Percentiles rank a stretch among this genome's conserved stretches.
Evolutionary conservation across 78 protist genomes (phyloP).

Genomic region (Emiliania huxleyi): DNA sequence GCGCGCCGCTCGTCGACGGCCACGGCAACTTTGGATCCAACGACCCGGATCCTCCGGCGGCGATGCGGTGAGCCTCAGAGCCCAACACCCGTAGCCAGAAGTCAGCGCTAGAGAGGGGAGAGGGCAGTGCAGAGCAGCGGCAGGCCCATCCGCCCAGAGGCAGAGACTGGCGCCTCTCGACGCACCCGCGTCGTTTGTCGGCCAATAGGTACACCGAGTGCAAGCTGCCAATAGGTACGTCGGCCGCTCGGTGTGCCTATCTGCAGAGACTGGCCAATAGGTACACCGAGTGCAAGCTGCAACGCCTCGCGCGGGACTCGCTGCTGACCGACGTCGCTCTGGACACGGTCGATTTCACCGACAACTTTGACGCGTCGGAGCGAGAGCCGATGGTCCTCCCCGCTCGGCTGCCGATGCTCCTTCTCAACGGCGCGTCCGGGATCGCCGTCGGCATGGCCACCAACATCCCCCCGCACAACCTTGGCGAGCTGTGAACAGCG

Average conservation of each 20-base stretch:
- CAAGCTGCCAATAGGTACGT: neutral
- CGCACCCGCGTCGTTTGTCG: no score
- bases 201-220: constrained; percentile 43
- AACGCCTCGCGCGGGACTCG: neutral
- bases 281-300: constrained; percentile 21
- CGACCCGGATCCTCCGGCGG: constrained; percentile 40
- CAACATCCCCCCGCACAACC: no score
- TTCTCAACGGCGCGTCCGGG: constrained; percentile 13
- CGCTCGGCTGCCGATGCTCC: constrained; percentile 12
- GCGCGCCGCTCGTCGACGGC: constrained; percentile 27
- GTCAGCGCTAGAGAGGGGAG: no score
- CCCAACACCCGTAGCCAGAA: no score
- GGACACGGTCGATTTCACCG: neutral
- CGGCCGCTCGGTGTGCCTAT: no score
- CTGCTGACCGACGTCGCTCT: neutral
- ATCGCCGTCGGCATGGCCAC: constrained; percentile 46
- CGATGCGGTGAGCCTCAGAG: no score
- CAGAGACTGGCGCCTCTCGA: no score
- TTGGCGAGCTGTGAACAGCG: no score
- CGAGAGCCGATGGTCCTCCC: constrained; percentile 22
- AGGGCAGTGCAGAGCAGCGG: no score
- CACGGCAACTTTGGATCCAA: constrained; percentile 38
- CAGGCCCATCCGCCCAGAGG: no score
- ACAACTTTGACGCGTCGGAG: constrained; percentile 30
- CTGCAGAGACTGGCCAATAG: no score